Evolutionary conservation across 139 green algal species (phyloP).

Genomic region (Picochlorum sp.): DNA sequence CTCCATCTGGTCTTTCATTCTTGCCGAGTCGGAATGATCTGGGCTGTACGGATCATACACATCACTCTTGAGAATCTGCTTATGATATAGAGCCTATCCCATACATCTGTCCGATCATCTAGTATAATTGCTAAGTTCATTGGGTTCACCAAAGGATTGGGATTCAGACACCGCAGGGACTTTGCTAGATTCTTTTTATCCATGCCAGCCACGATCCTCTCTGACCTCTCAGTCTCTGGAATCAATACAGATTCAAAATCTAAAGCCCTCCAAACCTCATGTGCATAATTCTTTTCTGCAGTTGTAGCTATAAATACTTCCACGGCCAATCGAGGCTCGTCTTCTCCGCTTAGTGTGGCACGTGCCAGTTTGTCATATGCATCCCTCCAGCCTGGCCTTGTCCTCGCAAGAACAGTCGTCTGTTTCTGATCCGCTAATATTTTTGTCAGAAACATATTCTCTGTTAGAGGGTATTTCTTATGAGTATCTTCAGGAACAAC

Average conservation of each 20-base stretch:
- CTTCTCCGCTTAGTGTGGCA: conserved; percentile 34
- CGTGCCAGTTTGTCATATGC: conserved; percentile 20
- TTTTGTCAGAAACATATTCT: background rate
- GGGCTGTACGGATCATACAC: background rate
- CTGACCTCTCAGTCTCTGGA: conserved; percentile 9
- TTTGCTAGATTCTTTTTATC: background rate
- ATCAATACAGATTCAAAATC: conserved; percentile 57
- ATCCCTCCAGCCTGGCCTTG: background rate
- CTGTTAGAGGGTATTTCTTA: background rate
- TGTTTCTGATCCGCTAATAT: conserved; percentile 1
- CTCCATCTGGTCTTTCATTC: background rate
- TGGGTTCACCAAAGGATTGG: conserved; percentile 1
- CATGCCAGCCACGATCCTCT: background rate
- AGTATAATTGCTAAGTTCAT: conserved; percentile 69
- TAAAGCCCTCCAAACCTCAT: conserved; percentile 78
- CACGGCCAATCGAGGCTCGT: conserved; percentile 33
- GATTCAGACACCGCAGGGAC: background rate
- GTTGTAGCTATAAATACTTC: conserved; percentile 76
- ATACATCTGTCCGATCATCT: conserved; percentile 74
- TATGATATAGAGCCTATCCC: background rate
- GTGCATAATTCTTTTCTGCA: conserved; percentile 69
- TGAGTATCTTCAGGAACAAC: background rate
- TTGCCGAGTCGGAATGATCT: background rate
- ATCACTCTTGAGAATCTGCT: background rate
- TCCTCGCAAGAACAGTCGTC: background rate